Evolutionary conservation across 2,329 filamentous ascomycete species (phyloP).

Genomic region (Ophiocordyceps unilateralis): DNA sequence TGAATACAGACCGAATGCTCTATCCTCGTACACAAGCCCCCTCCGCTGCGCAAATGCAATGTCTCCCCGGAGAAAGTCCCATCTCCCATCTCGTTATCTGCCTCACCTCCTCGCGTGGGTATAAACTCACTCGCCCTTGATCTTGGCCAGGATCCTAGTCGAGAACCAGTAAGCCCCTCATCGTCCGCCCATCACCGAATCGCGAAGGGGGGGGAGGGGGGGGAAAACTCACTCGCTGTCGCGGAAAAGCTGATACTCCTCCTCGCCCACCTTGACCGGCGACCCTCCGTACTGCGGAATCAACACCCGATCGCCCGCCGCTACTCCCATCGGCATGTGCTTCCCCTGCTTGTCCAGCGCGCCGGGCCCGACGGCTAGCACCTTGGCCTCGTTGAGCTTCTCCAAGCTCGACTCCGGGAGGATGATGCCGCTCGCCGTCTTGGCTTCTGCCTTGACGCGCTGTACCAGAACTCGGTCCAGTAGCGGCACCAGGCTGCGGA

Average conservation of each 20-base stretch:
- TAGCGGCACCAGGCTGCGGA: conserved; percentile 87
- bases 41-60: background rate
- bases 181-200: too few relatives aligned
- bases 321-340: conserved; percentile 68
- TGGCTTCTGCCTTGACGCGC: conserved; percentile 91
- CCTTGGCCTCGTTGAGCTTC: conserved; percentile 95
- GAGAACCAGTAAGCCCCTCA: background rate
- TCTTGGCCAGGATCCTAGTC: conserved; percentile 84
- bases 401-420: conserved; percentile 93
- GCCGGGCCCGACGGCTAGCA: conserved; percentile 87
- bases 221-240: conserved; percentile 75
- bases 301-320: conserved; percentile 76
- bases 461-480: conserved; percentile 97
- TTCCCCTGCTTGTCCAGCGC: conserved; percentile 76
- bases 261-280: conserved; percentile 91
- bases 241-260: conserved; percentile 90
- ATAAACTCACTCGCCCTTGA: conserved; percentile 41
- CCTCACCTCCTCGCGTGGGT: background rate
- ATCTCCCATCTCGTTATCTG: background rate
- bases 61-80: background rate
- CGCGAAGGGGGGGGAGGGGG: background rate
- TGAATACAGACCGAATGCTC: background rate
- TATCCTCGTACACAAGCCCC: background rate
- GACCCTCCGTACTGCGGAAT: conserved; percentile 95
- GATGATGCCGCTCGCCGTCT: conserved; percentile 94